Conservation (phyloP, 192 early-diverging fungal genomes). For the Haplosporangium gracile region DNA sequence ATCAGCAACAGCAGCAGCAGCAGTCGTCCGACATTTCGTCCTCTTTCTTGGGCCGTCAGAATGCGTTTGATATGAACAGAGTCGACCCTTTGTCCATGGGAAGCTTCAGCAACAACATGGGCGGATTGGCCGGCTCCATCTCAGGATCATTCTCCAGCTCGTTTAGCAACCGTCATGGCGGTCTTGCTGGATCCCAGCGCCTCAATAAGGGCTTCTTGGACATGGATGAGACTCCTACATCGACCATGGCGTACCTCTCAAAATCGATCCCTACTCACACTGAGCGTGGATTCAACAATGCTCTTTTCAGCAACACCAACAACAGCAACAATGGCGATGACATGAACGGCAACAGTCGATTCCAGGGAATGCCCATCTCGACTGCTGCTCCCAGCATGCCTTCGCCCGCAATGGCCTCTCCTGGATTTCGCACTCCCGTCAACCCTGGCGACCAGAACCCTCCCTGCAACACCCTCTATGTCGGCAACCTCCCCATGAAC, state of each 20-base stretch:
- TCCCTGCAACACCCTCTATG: conserved; percentile 99
- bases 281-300: conserved; percentile 61
- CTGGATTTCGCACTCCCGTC: conserved; percentile 64
- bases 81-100: conserved; percentile 55
- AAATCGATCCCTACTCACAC: conserved; percentile 64
- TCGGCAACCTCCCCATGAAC: conserved; percentile 93
- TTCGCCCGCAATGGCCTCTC: conserved; percentile 60
- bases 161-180: conserved; percentile 44
- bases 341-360: conserved; percentile 50
- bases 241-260: conserved; percentile 59
- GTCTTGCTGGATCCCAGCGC: conserved; percentile 51
- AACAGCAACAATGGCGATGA: conserved; percentile 56
- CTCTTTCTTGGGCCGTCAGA: conserved; percentile 44
- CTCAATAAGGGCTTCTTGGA: conserved; percentile 60
- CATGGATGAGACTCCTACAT: conserved; percentile 42
- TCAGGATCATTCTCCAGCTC: conserved; percentile 52
- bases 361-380: conserved; percentile 60
- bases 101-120: conserved; percentile 50
- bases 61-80: conserved; percentile 41
- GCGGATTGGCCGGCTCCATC: conserved; percentile 48
- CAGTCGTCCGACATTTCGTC: conserved; percentile 43
- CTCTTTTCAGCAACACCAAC: conserved; percentile 59
- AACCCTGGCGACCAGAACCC: conserved; percentile 94
- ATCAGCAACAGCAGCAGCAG: conserved; percentile 58
- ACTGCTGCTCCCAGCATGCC: conserved; percentile 53